Base-by-base conservation (phyloP, 2,329 filamentous ascomycete species). In the Neospermospora avenae region DNA sequence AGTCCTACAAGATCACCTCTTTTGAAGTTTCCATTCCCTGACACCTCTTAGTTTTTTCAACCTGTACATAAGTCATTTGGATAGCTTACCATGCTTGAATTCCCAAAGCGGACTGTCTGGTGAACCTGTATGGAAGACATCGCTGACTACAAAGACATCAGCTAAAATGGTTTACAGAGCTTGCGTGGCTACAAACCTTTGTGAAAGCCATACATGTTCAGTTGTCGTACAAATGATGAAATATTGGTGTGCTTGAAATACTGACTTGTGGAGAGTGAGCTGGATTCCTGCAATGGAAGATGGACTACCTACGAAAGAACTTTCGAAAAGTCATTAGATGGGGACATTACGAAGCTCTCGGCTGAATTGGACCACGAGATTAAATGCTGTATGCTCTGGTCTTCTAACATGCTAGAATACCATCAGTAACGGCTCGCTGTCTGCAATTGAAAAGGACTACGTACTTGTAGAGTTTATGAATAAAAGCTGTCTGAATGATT, bases 161-260 rank as follows among this genome's bases (percentile, higher is more conserved):
- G 60, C 31, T 62, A 54, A n/a, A 22, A 14, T 18, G 10, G 57
- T 54, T 66, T 59, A 37, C 1, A n/a, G 13, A 31, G 46, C 39
- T 25, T 39, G 31, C 42, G 24, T 25, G 46, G 62, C 14, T 57
- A 66, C 74, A 53, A 75, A 96, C 93, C 93, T 89, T 99, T 99
- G 74, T 99, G 95, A 75, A 99, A 99, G 6, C 95, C 95, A 70
- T 99, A 99, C 95, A 99, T 99, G 74, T 99, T 99, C 54, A 99
- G 78, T 77, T 99, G 95, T 52, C 95, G 86, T 53, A 99, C 95
- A 74, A 99, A 99, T 0, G 95, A 98, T 11, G 95, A 98, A 63
- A 98, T 96, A 72, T 99, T 99, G 68, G 93, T 99, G 74, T 99
- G 95, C 72, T 99, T 99, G 75, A 99, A 99, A 74, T 99, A 99